Evolutionary conservation across 202 grass and related monocot species (phyloP), one percentile per base, ranked within the genome.

Genomic region (Schoenoplectus tabernaemontani): DNA sequence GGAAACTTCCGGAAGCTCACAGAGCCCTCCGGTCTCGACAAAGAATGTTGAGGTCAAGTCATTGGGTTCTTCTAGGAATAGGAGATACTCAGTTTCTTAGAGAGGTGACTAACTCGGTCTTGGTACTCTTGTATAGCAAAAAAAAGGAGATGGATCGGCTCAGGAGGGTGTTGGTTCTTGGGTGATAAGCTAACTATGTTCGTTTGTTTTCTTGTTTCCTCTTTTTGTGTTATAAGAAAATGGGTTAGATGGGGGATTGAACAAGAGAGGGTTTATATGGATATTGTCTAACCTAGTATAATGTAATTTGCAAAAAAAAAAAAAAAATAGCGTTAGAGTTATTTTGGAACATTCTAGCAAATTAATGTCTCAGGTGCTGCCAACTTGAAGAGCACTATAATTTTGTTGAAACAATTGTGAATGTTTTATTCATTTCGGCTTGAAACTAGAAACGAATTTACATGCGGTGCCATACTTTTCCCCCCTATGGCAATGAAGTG

Each of bases 21-120:
- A 93, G 48, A 99, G 90, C 65, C 92, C 96, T 10, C 90, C 92
- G 9, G 60, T 81, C 36, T 89, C 85, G 2, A 41, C 56, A 0
- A 99, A 93, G 81, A 85, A 83, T 22, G 84, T 78, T 5, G 90
- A 93, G 62, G 88, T 82, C 47, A 91, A 99, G 56, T 82, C 88
- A 15, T 83, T 73, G 12, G 74, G 85, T 34, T 89, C 96, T 61
- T 87, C 84, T 46, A 93, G 90, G 60, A 86, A 89, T 72, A 86
- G 89, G 78, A 89, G 92, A 53, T 90, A 90, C 41, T 98, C 91
- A 64, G 85, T 98, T 81, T 98, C 96, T 38, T 97, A 90, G 84
- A 28, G 66, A 6, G 71, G 46, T 43, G 48, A 64, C 30, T 77
- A 23, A 80, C 59, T 46, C n/a, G 12, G 8, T n/a, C n/a, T n/a